Percentiles rank a stretch among this genome's conserved stretches.
phyloP scores from a whole-genome alignment of 2,329 filamentous ascomycete species.

The Macrophomina pseudophaseolina region DNA sequence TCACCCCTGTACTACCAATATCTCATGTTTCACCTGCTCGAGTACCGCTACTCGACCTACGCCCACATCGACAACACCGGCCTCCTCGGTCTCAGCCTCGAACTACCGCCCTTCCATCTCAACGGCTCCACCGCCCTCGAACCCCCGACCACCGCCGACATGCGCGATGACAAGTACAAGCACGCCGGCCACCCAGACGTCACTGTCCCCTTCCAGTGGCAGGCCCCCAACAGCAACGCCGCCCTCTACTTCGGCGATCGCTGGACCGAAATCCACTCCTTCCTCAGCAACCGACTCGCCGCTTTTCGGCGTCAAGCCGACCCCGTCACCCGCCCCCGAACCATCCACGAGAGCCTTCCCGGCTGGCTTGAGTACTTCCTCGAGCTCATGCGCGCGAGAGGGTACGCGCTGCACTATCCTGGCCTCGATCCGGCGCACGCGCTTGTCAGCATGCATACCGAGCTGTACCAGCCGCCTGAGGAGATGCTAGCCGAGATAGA shows the following conservation, averaged over 20 bases:
- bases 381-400: conserved; percentile 75
- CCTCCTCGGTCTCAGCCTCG: conserved; percentile 80
- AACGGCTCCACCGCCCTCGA: conserved; percentile 64
- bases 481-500: conserved; percentile 52
- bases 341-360: conserved; percentile 71
- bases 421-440: conserved; percentile 52
- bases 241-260: conserved; percentile 81
- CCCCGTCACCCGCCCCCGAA: conserved; percentile 33
- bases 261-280: conserved; percentile 85
- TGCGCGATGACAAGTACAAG: conserved; percentile 43
- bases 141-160: conserved; percentile 47
- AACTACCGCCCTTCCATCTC: conserved; percentile 69
- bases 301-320: conserved; percentile 36
- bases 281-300: conserved; percentile 68
- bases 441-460: conserved; percentile 76
- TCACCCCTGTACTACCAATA: conserved; percentile 86
- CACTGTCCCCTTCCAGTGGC: conserved; percentile 75
- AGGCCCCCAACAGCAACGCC: conserved; percentile 82
- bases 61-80: conserved; percentile 53
- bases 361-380: conserved; percentile 80
- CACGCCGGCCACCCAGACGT: conserved; percentile 36
- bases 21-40: conserved; percentile 76
- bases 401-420: conserved; percentile 82
- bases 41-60: conserved; percentile 73
- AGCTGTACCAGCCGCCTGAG: conserved; percentile 75